Base-by-base conservation (phyloP, 208 protist genomes). In the Vickermania spadyakhi region DNA sequence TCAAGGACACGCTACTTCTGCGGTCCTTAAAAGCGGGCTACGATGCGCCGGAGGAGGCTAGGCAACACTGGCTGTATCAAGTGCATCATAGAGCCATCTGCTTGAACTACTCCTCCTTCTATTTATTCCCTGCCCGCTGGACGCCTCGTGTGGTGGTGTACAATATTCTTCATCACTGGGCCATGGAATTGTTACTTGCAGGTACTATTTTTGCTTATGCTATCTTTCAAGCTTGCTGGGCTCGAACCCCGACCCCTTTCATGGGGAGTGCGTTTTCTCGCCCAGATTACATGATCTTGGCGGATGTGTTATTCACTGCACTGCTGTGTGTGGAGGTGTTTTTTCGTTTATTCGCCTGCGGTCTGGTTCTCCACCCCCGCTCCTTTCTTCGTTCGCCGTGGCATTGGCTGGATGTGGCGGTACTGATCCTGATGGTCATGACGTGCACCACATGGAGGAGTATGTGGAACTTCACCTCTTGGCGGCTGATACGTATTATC, bases 321-420 rank as follows among this genome's bases (percentile, higher is more conserved):
- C 54, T 97, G 14, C 84, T 94, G 50, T 81, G 73, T 2, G 59
- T 96, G 13, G 90, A 97, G 62, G 61, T 94, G 23, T 30, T 96
- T 7, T 57, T 80, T 2, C 84, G 92, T 13, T 66, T 96, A 36
- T 86, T 97, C 53, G 86, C 90, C 22, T 77, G 75, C 31, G 89
- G 90, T 49, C 86, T 84, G 58, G 57, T 94, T 42, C 52, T 86
- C 52, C 83, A 95, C 63, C 64, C 71, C 58, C 80, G 87, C 52
- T 71, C 83, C 21, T 97, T 88, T 64, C 72, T 97, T 23, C 86
- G 89, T 36, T 91, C 91, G n/a, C 75, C 77, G 52, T 97, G 91
- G 90, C 86, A 89, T 70, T 91, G 85, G 76, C 70, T 97, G 23
- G 94, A 97, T 69, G 81, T 78, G 42, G 86, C 79, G n/a, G 87